These are phyloP conservation scores for Phialemonium atrogriseum DNA, from an alignment of 2,329 filamentous ascomycete species.

Conservation along the genomic window DNA sequence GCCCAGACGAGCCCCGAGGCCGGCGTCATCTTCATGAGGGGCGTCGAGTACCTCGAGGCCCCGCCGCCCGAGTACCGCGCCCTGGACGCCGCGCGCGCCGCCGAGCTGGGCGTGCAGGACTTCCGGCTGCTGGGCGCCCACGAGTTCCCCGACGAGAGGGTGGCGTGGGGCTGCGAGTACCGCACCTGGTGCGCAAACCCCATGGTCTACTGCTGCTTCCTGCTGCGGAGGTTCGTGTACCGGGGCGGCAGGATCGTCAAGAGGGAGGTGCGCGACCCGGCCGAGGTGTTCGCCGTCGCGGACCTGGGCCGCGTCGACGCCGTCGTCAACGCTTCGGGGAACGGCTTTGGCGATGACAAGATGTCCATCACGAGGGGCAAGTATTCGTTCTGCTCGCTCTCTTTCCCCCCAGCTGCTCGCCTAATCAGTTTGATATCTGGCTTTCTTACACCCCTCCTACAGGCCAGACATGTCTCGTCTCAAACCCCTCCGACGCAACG, in stretches of 20 bases:
- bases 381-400: constrained; percentile 4
- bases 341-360: constrained; percentile 31
- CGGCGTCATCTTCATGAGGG: constrained; percentile 40
- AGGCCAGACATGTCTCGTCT: constrained; percentile 39
- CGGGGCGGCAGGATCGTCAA: constrained; percentile 25
- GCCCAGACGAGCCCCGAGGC: constrained; percentile 23
- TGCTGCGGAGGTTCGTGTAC: constrained; percentile 32
- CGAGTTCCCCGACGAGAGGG: constrained; percentile 31
- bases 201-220: constrained; percentile 42
- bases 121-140: constrained; percentile 26
- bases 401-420: too few species aligned
- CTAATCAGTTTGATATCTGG: too few species aligned
- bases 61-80: constrained; percentile 30
- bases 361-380: constrained; percentile 35
- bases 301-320: constrained; percentile 18
- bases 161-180: constrained; percentile 41
- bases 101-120: constrained; percentile 23
- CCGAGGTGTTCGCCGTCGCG: constrained; percentile 28
- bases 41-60: constrained; percentile 43
- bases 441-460: too few species aligned
- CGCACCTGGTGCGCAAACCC: constrained; percentile 47
- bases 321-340: constrained; percentile 38
- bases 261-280: constrained; percentile 25
- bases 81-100: constrained; percentile 22
- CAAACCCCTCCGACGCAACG: constrained; percentile 27